Evolutionary conservation across 495 filamentous ascomycete species (phyloP), one percentile per base, ranked within the genome.

Genomic region (Penicillium simplicissimum): DNA sequence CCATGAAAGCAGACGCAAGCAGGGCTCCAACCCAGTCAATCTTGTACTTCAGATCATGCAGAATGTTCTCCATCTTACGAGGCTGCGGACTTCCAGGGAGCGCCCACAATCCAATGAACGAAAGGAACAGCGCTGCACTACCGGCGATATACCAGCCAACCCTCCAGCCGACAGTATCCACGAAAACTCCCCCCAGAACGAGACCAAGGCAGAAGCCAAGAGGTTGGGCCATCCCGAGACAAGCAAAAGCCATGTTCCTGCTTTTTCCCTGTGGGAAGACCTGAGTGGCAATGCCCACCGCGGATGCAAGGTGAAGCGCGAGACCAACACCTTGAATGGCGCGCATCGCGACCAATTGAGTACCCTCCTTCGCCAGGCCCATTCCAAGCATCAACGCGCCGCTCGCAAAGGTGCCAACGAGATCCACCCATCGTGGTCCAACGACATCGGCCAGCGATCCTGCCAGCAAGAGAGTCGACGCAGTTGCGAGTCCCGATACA

Each of bases 371-470:
- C 0, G 80, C 64, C 1, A 82, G 55, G 0, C 82, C 83, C 40
- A 74, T 74, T 0, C 73, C 82, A 3, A 83, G 58, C 0, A 85
- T 64, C 43, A 77, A 75, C 17, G 83, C 70, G 4, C 23, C 62
- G 63, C 43, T 77, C 72, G 23, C 35, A 55, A 55, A 55, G 5
- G 52, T 55, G 28, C 52, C 52, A 25, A 34, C 33, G 1, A 55
- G 37, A 19, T 55, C 52, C 6, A 55, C 52, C 52, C 52, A 55
- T 25, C 52, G 52, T n/a, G 67, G 65, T 0, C 83, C 83, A 3
- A 84, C 61, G 3, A 81, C 66, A 64, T 87, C 83, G 8, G 82
- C 78, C 11, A 84, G 63, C 8, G 81, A 71, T 10, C 82, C 84
- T 6, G 78, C 74, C 19, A 82, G 55, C 2, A 87, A 71, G 9